Conservation (phyloP, 2,329 filamentous ascomycete genomes). For the Beauveria sp. region DNA sequence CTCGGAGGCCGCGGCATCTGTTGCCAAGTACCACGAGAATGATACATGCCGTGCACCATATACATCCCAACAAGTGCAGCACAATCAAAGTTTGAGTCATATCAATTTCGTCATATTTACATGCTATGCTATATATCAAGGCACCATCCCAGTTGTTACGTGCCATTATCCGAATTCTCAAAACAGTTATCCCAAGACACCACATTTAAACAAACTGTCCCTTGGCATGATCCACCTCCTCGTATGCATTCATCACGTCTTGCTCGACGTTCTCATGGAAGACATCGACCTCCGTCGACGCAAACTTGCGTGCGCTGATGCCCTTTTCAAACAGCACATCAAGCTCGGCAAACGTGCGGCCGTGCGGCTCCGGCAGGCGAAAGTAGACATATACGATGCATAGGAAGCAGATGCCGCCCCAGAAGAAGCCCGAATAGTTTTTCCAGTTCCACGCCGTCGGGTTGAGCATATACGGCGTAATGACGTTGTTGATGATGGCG, state of each 20-base stretch:
- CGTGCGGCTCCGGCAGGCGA: constrained; percentile 70
- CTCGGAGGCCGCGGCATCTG: constrained; percentile 5
- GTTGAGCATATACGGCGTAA: constrained; percentile 92
- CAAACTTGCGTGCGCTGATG: constrained; percentile 66
- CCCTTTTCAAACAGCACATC: constrained; percentile 75
- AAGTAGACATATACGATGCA: constrained; percentile 69
- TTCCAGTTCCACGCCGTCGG: constrained; percentile 80
- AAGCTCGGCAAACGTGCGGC: constrained; percentile 77
- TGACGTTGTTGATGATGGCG: constrained; percentile 69
- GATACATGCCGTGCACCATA: neutral
- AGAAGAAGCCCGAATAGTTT: constrained; percentile 84
- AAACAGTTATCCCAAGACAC: neutral
- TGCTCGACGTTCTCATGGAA: constrained; percentile 44
- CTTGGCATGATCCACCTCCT: constrained; percentile 17
- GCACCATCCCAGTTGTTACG: neutral
- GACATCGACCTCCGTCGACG: constrained; percentile 47
- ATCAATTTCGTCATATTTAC: neutral
- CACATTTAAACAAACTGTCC: neutral
- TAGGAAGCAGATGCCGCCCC: constrained; percentile 71
- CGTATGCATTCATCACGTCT: constrained; percentile 41
- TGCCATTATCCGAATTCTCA: neutral
- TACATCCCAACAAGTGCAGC: neutral
- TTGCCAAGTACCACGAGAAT: neutral
- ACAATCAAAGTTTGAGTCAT: neutral
- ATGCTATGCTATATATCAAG: neutral